Percentiles rank a stretch among this genome's conserved stretches.
These are phyloP conservation scores for Cercospora sesami DNA, from an alignment of 2,329 filamentous ascomycete species.

Conservation along the genomic window DNA sequence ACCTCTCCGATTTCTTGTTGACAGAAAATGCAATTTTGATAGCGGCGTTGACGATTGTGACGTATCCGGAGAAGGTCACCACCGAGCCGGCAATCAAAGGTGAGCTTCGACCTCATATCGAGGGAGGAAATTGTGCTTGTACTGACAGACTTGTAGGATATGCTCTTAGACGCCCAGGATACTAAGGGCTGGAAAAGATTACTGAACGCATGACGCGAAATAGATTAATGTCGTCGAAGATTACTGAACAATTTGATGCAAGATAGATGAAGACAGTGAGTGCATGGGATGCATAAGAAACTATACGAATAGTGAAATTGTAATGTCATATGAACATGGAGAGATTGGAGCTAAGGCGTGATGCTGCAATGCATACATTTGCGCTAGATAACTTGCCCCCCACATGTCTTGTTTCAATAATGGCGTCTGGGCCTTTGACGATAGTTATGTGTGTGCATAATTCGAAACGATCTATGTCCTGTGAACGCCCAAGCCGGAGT, in stretches of 20 bases:
- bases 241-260: background rate
- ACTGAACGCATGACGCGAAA: background rate
- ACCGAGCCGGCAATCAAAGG: slow-evolving; percentile 46
- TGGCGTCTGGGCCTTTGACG: background rate
- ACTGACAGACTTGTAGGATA: background rate
- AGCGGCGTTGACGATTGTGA: slow-evolving; percentile 41
- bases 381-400: background rate
- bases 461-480: background rate
- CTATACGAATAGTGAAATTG: background rate
- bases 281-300: background rate
- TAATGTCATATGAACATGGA: background rate
- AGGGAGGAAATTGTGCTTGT: background rate
- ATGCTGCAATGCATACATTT: background rate
- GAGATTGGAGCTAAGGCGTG: background rate
- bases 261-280: background rate
- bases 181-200: background rate
- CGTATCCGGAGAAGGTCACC: slow-evolving; percentile 39
- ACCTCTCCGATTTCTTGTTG: slow-evolving; percentile 48
- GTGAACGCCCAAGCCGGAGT: background rate
- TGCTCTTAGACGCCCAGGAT: background rate
- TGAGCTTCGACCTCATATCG: slow-evolving; percentile 20
- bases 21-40: slow-evolving; percentile 48
- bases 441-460: background rate
- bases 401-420: background rate
- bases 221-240: background rate